Evolutionary conservation across 2,329 filamentous ascomycete species (phyloP).

Genomic region (Plenodomus biglobosus): DNA sequence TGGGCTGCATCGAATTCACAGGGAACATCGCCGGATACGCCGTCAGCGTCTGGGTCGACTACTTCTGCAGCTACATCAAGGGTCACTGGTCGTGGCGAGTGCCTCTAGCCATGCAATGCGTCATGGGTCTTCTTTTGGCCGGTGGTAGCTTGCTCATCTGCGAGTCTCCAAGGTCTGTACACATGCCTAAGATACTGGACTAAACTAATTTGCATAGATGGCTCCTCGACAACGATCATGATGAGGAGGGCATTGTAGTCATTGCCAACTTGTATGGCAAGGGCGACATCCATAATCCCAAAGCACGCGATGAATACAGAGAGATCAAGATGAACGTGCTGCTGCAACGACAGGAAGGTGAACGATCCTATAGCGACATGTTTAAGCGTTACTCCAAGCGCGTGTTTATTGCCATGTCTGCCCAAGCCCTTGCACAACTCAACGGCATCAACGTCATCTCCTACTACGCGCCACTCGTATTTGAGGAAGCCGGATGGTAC

Average conservation of each 20-base stretch:
- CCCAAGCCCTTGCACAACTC: conserved; percentile 90
- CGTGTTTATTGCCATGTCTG: conserved; percentile 98
- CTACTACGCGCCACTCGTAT: conserved; percentile 95
- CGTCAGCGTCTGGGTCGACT: conserved; percentile 97
- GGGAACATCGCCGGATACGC: conserved; percentile 96
- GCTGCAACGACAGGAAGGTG: conserved; percentile 89
- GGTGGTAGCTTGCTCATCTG: conserved; percentile 89
- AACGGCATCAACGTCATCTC: conserved; percentile 99
- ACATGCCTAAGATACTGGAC: not conserved
- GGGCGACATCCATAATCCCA: conserved; percentile 90
- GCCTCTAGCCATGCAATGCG: conserved; percentile 86
- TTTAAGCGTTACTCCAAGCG: conserved; percentile 88
- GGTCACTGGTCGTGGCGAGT: conserved; percentile 86
- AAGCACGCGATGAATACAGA: conserved; percentile 92
- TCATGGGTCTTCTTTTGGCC: conserved; percentile 87
- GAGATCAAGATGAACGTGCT: conserved; percentile 99
- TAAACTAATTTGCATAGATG: conserved; percentile 61
- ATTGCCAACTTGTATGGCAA: conserved; percentile 97
- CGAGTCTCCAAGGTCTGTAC: conserved; percentile 83
- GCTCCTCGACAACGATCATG: conserved; percentile 95
- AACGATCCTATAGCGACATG: conserved; percentile 90
- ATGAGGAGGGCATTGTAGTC: conserved; percentile 97
- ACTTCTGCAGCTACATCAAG: conserved; percentile 89
- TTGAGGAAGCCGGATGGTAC: conserved; percentile 94
- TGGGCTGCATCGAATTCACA: conserved; percentile 97